Evolutionary conservation across 306 rosid species (phyloP), one percentile per base, ranked within the genome.

Genomic region (Sophora flavescens): DNA sequence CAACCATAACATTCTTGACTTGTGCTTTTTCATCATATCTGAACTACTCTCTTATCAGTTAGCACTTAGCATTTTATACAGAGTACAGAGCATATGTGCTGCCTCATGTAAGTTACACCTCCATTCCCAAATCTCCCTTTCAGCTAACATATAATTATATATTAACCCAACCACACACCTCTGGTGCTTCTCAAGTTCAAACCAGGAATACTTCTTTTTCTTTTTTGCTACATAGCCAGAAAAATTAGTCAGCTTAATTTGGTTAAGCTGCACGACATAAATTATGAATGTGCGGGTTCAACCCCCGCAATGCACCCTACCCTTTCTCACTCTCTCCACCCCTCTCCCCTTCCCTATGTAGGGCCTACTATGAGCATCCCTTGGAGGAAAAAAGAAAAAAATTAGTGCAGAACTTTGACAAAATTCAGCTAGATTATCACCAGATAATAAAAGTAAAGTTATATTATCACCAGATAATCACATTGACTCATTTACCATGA

Each of bases 391-490:
- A 22, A 22, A 22, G 22, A 22, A 22, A 22, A 22, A 22, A 22
- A 22, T 22, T 22, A 22, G 22, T 1, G n/a, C 22, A 30, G 32
- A 30, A 30, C 32, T 35, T 35, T 4, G 39, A 4, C 39, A 35
- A 35, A 35, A 35, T 35, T 35, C 6, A 35, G 39, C 39, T 1
- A 44, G 50, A 58, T 58, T 39, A 60, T 32, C 66, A 32, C 22
- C 8, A 61, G 44, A 68, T 30, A 68, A 47, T n/a, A n/a, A n/a
- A n/a, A n/a, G n/a, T n/a, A n/a, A n/a, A n/a, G n/a, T n/a, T n/a
- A 58, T 18, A 58, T 58, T 39, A 60, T 32, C 66, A 32, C 22
- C 8, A 61, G 44, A 68, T 30, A 68, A 47, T n/a, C 28, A 14
- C 9, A 48, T 66, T 47, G 17, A 51, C 32, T 26, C 14, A 47